A percentile compares a stretch with the other conserved stretches of the same genome.
Evolutionary conservation across 2,329 filamentous ascomycete genomes (phyloP).

Genomic region (Monosporascus sp.): DNA sequence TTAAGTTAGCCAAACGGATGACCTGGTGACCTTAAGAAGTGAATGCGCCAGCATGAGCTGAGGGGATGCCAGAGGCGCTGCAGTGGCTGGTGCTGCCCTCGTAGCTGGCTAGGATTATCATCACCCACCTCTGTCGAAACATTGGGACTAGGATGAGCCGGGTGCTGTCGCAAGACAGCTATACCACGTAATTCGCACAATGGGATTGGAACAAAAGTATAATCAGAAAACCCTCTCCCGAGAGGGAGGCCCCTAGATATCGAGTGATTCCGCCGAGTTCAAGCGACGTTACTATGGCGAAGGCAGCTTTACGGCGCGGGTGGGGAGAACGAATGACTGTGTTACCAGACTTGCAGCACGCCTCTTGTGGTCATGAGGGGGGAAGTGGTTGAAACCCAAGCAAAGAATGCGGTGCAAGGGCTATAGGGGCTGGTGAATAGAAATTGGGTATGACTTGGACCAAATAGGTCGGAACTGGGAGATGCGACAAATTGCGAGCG

Average conservation of each 20-base stretch:
- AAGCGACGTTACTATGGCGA: background rate
- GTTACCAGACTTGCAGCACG: background rate
- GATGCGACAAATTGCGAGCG: background rate
- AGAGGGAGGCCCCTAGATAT: background rate
- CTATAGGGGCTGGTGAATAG: background rate
- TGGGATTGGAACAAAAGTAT: background rate
- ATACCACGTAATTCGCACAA: constrained; percentile 16
- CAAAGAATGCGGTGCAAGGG: background rate
- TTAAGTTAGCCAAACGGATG: constrained; percentile 9
- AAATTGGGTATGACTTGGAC: background rate
- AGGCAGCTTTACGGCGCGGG: background rate
- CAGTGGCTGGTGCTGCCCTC: background rate
- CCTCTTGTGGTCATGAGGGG: background rate
- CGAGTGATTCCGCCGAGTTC: background rate
- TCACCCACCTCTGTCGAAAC: constrained; percentile 27
- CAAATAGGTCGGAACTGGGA: background rate
- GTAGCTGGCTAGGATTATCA: constrained; percentile 2
- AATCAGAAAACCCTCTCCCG: background rate
- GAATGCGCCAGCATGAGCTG: constrained; percentile 1
- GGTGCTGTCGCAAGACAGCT: constrained; percentile 25
- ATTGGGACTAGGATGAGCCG: constrained; percentile 18
- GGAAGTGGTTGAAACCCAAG: background rate
- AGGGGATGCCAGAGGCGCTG: constrained; percentile 2
- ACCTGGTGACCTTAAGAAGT: background rate
- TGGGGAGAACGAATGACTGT: background rate